Conservation (phyloP, 2,329 filamentous ascomycete genomes). For the Endoconidiophora laricicola region DNA sequence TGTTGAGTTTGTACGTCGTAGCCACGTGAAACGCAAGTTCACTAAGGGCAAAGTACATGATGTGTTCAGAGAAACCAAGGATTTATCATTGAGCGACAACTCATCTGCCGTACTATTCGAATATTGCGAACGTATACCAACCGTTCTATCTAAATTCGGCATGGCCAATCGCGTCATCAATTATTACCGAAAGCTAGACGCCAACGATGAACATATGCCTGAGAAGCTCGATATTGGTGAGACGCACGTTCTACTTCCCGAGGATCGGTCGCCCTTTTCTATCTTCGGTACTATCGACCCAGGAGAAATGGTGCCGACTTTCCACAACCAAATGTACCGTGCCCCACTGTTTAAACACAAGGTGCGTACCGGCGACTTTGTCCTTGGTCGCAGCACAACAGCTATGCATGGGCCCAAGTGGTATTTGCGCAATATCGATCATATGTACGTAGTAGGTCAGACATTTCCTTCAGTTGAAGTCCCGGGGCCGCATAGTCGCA, state of each 20-base stretch:
- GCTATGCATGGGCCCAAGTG: constrained; percentile 62
- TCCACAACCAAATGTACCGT: constrained; percentile 91
- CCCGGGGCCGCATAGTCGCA: constrained; percentile 81
- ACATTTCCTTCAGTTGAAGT: constrained; percentile 85
- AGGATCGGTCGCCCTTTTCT: constrained; percentile 91
- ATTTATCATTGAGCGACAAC: constrained; percentile 77
- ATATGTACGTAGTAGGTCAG: constrained; percentile 81
- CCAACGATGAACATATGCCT: constrained; percentile 54
- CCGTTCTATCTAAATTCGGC: constrained; percentile 85
- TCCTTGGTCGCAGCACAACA: constrained; percentile 69
- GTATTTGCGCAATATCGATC: constrained; percentile 77
- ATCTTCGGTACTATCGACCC: constrained; percentile 87
- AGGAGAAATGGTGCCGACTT: constrained; percentile 74
- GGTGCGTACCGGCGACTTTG: constrained; percentile 63
- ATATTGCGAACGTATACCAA: constrained; percentile 87
- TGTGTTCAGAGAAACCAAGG: constrained; percentile 63
- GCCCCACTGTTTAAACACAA: constrained; percentile 85
- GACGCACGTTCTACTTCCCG: constrained; percentile 69
- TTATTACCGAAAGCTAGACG: constrained; percentile 75
- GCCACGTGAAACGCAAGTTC: constrained; percentile 61
- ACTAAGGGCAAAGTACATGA: constrained; percentile 66
- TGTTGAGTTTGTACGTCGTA: constrained; percentile 57
- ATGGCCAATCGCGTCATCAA: constrained; percentile 96
- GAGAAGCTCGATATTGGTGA: constrained; percentile 79
- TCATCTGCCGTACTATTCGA: constrained; percentile 77